Conservation (phyloP, 2,329 filamentous ascomycete genomes). For the Colletotrichum siamense region DNA sequence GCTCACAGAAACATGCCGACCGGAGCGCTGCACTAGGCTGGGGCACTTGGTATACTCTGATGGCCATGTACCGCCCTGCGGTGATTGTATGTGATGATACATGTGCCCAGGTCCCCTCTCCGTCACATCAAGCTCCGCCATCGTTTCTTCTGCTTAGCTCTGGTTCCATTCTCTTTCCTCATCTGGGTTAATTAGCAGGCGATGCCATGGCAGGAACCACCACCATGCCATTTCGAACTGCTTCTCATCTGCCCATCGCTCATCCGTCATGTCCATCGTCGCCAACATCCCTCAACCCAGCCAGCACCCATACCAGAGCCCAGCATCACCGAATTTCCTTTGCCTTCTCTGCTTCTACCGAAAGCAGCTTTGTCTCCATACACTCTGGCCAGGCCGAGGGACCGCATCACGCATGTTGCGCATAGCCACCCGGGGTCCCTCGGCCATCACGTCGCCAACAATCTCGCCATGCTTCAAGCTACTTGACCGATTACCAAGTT, state of each 20-base stretch:
- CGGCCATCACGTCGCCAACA: neutral
- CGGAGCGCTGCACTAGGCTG: neutral
- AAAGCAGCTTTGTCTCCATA: neutral
- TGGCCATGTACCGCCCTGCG: neutral
- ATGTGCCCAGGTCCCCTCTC: neutral
- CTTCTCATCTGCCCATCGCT: neutral
- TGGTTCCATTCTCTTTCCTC: neutral
- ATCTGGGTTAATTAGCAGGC: neutral
- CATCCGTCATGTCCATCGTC: neutral
- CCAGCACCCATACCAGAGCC: neutral
- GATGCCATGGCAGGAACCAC: neutral
- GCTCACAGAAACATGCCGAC: constrained; percentile 5
- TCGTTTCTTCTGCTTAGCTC: constrained; percentile 1
- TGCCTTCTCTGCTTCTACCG: neutral
- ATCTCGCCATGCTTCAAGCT: neutral
- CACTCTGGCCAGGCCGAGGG: neutral
- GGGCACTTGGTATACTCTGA: neutral
- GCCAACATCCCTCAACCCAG: neutral
- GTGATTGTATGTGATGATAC: neutral
- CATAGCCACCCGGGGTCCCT: neutral
- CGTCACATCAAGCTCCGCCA: neutral
- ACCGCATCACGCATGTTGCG: neutral
- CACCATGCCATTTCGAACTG: neutral
- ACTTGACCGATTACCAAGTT: neutral
- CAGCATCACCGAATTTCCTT: neutral